A percentile compares a stretch with the other conserved stretches of the same genome.
phyloP scores from a whole-genome alignment of 2,329 filamentous ascomycete species.

The Aspergillus proliferans region DNA sequence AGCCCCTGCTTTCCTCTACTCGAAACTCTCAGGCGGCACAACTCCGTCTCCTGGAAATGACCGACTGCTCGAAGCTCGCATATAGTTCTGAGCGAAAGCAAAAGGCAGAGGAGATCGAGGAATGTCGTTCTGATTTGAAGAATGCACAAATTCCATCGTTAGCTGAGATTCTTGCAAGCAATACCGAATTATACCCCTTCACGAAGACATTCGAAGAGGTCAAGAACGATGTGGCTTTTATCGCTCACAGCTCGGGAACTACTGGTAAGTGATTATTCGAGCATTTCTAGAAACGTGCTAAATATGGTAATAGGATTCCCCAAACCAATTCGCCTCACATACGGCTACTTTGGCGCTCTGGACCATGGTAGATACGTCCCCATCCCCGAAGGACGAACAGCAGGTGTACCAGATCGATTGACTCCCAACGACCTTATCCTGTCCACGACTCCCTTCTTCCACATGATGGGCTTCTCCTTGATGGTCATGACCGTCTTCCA shows the following conservation, averaged over 20 bases:
- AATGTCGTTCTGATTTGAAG: constrained; percentile 1
- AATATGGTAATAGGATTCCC: constrained; percentile 9
- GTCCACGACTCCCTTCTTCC: constrained; percentile 14
- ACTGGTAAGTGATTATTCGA: constrained; percentile 18
- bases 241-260: constrained; percentile 31
- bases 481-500: constrained; percentile 7
- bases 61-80: constrained; percentile 13
- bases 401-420: constrained; percentile 2
- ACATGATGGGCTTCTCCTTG: constrained; percentile 15
- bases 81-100: constrained; percentile 21
- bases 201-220: constrained; percentile 14
- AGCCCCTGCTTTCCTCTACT: constrained; percentile 11
- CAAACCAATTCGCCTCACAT: constrained; percentile 15
- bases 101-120: constrained; percentile 13
- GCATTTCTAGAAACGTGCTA: background rate
- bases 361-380: constrained; percentile 2
- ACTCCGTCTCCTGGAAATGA: constrained; percentile 10
- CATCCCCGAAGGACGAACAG: constrained; percentile 2
- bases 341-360: constrained; percentile 12
- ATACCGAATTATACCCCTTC: constrained; percentile 4
- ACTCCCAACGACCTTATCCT: constrained; percentile 7
- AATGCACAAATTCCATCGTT: constrained; percentile 5
- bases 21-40: constrained; percentile 15
- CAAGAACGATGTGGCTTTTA: constrained; percentile 17
- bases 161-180: background rate